Evolutionary conservation across 495 filamentous ascomycete genomes (phyloP).

Genomic region (Penicillium malachiteum): DNA sequence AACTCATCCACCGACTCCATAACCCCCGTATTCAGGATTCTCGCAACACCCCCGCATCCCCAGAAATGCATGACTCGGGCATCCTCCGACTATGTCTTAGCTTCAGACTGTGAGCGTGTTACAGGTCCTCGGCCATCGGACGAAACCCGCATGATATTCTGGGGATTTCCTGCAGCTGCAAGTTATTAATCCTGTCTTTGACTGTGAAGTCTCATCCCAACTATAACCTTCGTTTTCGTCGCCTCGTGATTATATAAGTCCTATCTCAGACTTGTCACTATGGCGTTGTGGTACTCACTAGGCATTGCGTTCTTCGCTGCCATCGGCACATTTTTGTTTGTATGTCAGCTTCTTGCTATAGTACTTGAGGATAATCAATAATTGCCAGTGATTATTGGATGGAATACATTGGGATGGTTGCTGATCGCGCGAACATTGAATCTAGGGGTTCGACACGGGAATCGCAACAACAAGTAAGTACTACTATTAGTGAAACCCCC

Average conservation of each 20-base stretch:
- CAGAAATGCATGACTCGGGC: constrained; percentile 26
- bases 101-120: constrained; percentile 3
- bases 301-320: constrained; percentile 54
- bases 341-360: constrained; percentile 23
- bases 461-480: constrained; percentile 60
- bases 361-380: background rate
- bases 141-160: constrained; percentile 9
- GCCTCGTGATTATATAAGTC: background rate
- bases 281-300: constrained; percentile 44
- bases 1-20: background rate
- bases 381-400: background rate
- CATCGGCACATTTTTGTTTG: constrained; percentile 58
- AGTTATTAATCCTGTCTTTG: background rate
- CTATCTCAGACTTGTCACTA: constrained; percentile 16
- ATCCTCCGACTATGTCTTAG: constrained; percentile 27
- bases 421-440: background rate
- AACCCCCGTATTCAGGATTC: constrained; percentile 4
- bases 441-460: constrained; percentile 57
- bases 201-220: background rate
- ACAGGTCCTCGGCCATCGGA: constrained; percentile 26
- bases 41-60: constrained; percentile 13
- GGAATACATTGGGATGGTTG: background rate
- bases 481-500: background rate
- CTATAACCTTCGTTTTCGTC: constrained; percentile 2
- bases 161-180: background rate